These are phyloP conservation scores for Lyophyllum shimeji DNA, from an alignment of 768 basidiomycete species.

Conservation along the genomic window DNA sequence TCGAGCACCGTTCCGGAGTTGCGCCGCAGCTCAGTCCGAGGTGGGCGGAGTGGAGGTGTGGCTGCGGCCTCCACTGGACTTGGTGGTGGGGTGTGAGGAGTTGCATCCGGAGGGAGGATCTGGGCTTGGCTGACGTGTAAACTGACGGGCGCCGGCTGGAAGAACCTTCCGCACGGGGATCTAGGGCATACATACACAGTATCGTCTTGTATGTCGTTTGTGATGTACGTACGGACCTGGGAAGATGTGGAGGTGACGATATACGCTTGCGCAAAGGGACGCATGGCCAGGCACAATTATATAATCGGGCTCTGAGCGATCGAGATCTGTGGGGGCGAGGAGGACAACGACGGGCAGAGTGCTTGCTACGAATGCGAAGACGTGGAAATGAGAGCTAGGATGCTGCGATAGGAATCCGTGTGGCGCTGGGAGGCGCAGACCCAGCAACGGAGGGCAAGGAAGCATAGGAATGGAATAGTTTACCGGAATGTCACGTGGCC, in stretches of 20 bases:
- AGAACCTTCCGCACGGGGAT: background rate
- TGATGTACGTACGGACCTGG: background rate
- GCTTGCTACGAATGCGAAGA: background rate
- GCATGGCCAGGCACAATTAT: constrained; percentile 14
- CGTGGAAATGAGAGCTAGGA: background rate
- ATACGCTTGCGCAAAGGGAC: background rate
- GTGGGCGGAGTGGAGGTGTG: background rate
- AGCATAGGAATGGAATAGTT: background rate
- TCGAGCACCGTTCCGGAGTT: background rate
- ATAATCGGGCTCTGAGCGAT: constrained; percentile 7
- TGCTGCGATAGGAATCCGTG: background rate
- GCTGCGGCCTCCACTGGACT: background rate
- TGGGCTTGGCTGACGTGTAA: background rate
- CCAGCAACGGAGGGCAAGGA: background rate
- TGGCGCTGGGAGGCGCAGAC: background rate
- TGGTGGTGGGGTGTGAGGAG: background rate
- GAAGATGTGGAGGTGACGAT: background rate
- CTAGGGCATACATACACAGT: background rate
- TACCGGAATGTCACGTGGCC: constrained; percentile 10
- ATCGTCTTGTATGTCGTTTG: too few species aligned
- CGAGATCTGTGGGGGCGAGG: constrained; percentile 10
- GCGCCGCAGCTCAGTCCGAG: background rate
- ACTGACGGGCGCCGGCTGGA: too few species aligned
- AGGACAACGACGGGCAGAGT: background rate
- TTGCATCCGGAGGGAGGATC: background rate